Evolutionary conservation across 176 grass and related monocot genomes (phyloP).

Genomic region (Rhynchospora breviuscula): DNA sequence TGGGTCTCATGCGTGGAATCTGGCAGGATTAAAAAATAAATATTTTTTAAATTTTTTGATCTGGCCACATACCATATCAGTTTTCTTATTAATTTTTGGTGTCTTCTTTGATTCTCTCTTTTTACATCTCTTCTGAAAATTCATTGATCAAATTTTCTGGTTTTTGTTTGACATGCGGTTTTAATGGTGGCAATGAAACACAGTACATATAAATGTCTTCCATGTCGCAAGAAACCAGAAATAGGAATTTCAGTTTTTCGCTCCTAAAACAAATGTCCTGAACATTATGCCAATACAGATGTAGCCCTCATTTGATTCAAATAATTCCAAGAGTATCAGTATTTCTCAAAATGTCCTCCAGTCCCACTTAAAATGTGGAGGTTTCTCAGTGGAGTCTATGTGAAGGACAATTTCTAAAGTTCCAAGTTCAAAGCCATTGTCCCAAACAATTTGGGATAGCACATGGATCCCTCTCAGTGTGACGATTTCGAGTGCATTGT

Average conservation of each 20-base stretch:
- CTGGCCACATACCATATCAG: background rate
- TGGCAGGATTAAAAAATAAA: background rate
- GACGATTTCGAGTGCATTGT: background rate
- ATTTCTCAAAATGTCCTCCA: background rate
- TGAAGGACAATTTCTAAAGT: background rate
- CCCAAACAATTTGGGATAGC: too few relatives aligned
- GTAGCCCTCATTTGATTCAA: background rate
- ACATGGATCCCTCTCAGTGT: background rate
- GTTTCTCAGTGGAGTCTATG: background rate
- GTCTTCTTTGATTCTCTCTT: background rate
- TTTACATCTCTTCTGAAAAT: background rate
- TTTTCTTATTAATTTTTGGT: background rate
- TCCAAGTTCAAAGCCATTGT: too few relatives aligned
- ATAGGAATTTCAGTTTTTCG: background rate
- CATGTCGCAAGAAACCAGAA: background rate
- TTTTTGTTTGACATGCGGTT: background rate
- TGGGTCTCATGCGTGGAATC: background rate
- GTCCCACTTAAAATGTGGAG: background rate
- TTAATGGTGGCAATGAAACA: background rate
- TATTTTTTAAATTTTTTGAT: background rate
- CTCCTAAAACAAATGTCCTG: background rate
- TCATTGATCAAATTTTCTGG: background rate
- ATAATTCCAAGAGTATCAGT: background rate
- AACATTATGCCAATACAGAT: background rate
- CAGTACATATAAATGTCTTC: background rate